phyloP scores from a whole-genome alignment of 2,329 filamentous ascomycete species.

The Exophiala sideris region DNA sequence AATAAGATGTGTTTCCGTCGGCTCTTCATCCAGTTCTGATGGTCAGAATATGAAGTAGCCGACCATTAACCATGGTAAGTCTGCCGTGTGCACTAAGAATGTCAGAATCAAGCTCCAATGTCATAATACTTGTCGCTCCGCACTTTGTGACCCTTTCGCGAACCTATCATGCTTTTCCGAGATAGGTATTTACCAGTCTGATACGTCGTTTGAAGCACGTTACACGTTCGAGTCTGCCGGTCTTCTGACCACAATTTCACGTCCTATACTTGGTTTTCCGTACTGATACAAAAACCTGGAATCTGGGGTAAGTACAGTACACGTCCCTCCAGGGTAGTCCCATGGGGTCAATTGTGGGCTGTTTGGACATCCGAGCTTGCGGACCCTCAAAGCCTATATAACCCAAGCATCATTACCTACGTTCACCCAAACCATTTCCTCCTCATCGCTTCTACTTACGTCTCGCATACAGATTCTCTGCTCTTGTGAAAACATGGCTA shows the following conservation, averaged over 20 bases:
- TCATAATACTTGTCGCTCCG: background rate
- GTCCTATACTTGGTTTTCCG: background rate
- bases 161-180: too few relatives aligned
- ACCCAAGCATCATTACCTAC: background rate
- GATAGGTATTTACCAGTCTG: too few relatives aligned
- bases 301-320: background rate
- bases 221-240: too few relatives aligned
- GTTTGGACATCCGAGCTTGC: background rate
- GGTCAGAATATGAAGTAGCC: background rate
- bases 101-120: background rate
- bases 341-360: background rate
- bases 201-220: too few relatives aligned
- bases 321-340: background rate
- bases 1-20: too few relatives aligned
- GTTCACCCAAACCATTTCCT: background rate
- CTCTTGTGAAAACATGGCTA: background rate
- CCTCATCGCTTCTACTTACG: background rate
- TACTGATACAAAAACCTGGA: background rate
- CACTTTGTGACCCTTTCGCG: background rate
- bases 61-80: background rate
- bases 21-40: background rate
- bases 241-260: too few relatives aligned
- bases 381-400: background rate
- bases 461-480: background rate
- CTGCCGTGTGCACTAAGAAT: background rate